phyloP scores from a whole-genome alignment of 495 filamentous ascomycete genomes.

The Hyaloscypha bicolor region DNA sequence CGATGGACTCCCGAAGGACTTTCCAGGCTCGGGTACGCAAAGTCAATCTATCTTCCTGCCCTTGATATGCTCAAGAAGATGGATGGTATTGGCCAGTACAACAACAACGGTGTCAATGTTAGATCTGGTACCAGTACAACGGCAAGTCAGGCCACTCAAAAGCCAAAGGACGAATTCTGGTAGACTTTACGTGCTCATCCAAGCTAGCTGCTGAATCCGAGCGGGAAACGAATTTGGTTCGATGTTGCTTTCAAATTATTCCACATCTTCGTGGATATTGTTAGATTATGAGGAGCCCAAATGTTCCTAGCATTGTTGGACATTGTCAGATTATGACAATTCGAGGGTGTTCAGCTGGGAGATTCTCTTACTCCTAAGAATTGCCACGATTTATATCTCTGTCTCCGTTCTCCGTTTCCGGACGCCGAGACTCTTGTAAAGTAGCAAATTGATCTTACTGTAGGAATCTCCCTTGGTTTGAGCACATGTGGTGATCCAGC shows the following conservation, averaged over 20 bases:
- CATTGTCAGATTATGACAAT: no score
- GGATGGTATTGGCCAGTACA: slow-evolving; percentile 30
- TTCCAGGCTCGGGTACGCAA: slow-evolving; percentile 15
- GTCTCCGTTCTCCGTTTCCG: neutral
- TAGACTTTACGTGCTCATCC: neutral
- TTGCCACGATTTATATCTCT: no score
- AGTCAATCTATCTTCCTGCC: slow-evolving; percentile 20
- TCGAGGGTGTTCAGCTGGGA: no score
- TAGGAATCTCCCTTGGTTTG: neutral
- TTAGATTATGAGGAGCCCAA: neutral
- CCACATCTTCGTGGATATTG: neutral
- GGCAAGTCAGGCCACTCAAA: neutral
- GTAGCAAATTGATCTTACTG: neutral
- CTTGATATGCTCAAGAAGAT: slow-evolving; percentile 32
- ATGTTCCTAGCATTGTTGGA: no score
- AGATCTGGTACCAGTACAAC: no score
- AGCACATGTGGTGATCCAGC: neutral
- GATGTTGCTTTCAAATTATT: neutral
- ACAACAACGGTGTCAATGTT: slow-evolving; percentile 21
- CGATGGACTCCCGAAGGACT: slow-evolving; percentile 39
- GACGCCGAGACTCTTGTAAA: neutral
- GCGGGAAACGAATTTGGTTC: neutral
- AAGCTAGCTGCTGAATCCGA: neutral
- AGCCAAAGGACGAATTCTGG: neutral
- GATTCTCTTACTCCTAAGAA: no score